A percentile compares a stretch with the other conserved stretches of the same genome.
Conservation (phyloP, 169 alveolate genomes). For the Amoebophrya sp. region DNA sequence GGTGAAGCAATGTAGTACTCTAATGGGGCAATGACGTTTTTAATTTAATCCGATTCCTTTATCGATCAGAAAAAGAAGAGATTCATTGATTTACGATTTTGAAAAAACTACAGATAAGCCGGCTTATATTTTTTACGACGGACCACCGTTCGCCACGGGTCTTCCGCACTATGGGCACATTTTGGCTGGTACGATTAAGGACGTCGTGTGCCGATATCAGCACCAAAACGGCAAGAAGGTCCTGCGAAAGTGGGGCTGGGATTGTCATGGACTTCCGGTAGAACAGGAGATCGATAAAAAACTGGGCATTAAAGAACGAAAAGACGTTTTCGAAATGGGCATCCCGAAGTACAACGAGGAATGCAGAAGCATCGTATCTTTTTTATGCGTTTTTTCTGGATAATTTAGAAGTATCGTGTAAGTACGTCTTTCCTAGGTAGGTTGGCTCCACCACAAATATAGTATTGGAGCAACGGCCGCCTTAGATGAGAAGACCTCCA, state of each 20-base stretch:
- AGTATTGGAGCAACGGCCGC: too few species aligned
- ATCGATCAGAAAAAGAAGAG: too few species aligned
- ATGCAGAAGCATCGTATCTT: conserved; percentile 84
- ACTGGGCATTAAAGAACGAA: conserved; percentile 72
- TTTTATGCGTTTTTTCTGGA: conserved; percentile 34
- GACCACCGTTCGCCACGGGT: conserved; percentile 99
- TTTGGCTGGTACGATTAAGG: conserved; percentile 96
- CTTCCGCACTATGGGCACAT: conserved; percentile 99
- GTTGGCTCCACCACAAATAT: too few species aligned
- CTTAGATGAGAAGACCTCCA: too few species aligned
- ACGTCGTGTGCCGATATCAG: conserved; percentile 95
- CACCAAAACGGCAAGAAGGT: conserved; percentile 89
- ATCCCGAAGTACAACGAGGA: conserved; percentile 68
- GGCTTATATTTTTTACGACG: conserved; percentile 92
- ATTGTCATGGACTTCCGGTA: conserved; percentile 98
- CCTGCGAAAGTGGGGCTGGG: conserved; percentile 98
- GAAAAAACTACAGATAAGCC: conserved; percentile 64
- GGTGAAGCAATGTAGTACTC: too few species aligned
- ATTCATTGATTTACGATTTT: too few species aligned
- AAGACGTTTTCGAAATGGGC: conserved; percentile 70
- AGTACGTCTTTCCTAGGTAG: too few species aligned
- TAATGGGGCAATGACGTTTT: too few species aligned
- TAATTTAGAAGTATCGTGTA: too few species aligned
- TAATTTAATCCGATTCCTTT: too few species aligned
- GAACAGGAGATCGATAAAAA: conserved; percentile 93